Evolutionary conservation across 345 rosid genomes (phyloP).

Genomic region (Adansonia digitata): DNA sequence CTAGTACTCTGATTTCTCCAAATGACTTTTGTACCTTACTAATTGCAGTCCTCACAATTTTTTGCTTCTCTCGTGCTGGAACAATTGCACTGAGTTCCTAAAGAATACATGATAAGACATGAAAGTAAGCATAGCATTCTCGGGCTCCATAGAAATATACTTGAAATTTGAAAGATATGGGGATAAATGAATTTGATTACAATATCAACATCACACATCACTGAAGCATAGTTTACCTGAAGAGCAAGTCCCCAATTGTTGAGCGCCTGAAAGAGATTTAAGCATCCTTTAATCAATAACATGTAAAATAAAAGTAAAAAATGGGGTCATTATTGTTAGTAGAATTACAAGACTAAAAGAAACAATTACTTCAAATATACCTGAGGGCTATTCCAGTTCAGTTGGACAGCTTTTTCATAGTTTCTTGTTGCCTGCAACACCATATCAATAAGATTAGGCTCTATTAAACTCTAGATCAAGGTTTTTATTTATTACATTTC

Average conservation of each 20-base stretch:
- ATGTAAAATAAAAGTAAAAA: not conserved
- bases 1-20: slow-evolving; percentile 25
- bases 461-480: not conserved
- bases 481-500: not conserved
- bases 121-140: not conserved
- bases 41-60: slow-evolving; percentile 88
- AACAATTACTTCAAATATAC: slow-evolving; percentile 28
- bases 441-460: slow-evolving; percentile 11
- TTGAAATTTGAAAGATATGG: not conserved
- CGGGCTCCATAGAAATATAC: not conserved
- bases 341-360: slow-evolving; percentile 10
- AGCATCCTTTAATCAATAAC: not conserved
- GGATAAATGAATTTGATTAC: not conserved
- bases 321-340: not conserved
- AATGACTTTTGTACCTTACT: slow-evolving; percentile 69
- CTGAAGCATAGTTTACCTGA: slow-evolving; percentile 49
- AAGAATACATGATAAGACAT: slow-evolving; percentile 18
- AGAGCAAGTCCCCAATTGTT: slow-evolving; percentile 98
- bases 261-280: slow-evolving; percentile 62
- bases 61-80: slow-evolving; percentile 88
- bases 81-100: slow-evolving; percentile 99
- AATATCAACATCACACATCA: slow-evolving; percentile 2
- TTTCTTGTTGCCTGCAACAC: slow-evolving; percentile 70
- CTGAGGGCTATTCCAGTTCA: slow-evolving; percentile 99
- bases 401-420: slow-evolving; percentile 95